Evolutionary conservation across 208 protist genomes (phyloP).

Genomic region (Trypanosoma melophagium): DNA sequence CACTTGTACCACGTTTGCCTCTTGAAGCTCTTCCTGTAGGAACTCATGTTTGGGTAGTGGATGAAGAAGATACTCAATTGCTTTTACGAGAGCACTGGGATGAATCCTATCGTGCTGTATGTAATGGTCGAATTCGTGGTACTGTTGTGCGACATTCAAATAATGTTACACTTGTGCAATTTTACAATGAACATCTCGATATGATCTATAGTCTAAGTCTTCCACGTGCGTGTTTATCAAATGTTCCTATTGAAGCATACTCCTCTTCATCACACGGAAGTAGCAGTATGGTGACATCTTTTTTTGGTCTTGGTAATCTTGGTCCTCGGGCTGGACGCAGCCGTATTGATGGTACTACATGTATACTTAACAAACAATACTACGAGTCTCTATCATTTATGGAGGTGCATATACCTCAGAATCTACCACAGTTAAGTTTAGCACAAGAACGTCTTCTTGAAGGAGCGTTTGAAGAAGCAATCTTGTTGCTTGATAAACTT

Average conservation of each 20-base stretch:
- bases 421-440: slow-evolving; percentile 6
- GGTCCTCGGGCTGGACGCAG: slow-evolving; percentile 30
- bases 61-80: slow-evolving; percentile 81
- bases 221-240: slow-evolving; percentile 64
- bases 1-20: slow-evolving; percentile 46
- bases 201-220: slow-evolving; percentile 55
- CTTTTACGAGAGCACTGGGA: slow-evolving; percentile 62
- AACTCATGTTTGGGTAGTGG: slow-evolving; percentile 67
- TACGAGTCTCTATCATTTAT: slow-evolving; percentile 35
- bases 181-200: slow-evolving; percentile 31
- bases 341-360: neutral
- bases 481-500: slow-evolving; percentile 21
- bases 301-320: slow-evolving; percentile 45
- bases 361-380: slow-evolving; percentile 25
- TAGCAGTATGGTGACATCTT: slow-evolving; percentile 32
- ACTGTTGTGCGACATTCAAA: slow-evolving; percentile 59
- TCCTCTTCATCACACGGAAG: slow-evolving; percentile 33
- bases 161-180: slow-evolving; percentile 62
- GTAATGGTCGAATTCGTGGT: slow-evolving; percentile 66
- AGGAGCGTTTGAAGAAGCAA: slow-evolving; percentile 19
- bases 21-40: slow-evolving; percentile 43
- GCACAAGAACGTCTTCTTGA: slow-evolving; percentile 19
- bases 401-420: slow-evolving; percentile 8
- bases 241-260: slow-evolving; percentile 58
- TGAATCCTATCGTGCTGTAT: slow-evolving; percentile 55